Evolutionary conservation across 306 rosid genomes (phyloP), one percentile per base, ranked within the genome.

Genomic region (Trichosanthes truncata): DNA sequence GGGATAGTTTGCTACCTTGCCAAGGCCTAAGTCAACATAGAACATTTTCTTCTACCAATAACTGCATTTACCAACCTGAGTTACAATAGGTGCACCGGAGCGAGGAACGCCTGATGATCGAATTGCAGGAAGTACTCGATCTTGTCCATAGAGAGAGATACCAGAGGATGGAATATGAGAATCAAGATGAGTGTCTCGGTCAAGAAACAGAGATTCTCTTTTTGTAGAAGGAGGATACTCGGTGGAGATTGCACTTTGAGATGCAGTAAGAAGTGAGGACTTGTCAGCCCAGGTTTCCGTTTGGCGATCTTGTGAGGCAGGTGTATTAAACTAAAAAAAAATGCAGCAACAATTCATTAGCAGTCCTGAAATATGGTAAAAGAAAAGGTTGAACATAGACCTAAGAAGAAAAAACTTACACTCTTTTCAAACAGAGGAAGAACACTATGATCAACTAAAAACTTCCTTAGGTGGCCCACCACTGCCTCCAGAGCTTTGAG

Each of bases 361-460:
- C 7, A 46, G 79, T 29, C 78, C 78, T 79, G 73, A 33, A 84
- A 7, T 31, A 41, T 31, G 76, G n/a, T 46, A 2, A 53, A 79
- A 51, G 56, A 66, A 74, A 71, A 13, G 53, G 72, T 52, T 75
- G 43, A 41, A 35, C 62, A 52, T 69, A 68, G 63, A 49, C 36
- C 48, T 59, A 17, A 52, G n/a, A 41, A 63, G 61, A 48, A 29
- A 67, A 77, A 69, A 75, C 98, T 94, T 89, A 96, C 98, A 82
- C 77, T 81, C 85, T 93, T 96, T 88, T 93, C 99, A 89, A 93
- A 96, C 35, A 96, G 91, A 65, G 99, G 99, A 89, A 93, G 85
- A 90, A 96, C 98, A 66, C 91, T 89, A n/a, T 82, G 96, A 86
- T 96, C 99, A 43, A 96, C 98, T 88, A 96, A 83, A 88, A 96